Evolutionary conservation across 192 early-diverging fungal species (phyloP).

Genomic region (Coemansia sp.): DNA sequence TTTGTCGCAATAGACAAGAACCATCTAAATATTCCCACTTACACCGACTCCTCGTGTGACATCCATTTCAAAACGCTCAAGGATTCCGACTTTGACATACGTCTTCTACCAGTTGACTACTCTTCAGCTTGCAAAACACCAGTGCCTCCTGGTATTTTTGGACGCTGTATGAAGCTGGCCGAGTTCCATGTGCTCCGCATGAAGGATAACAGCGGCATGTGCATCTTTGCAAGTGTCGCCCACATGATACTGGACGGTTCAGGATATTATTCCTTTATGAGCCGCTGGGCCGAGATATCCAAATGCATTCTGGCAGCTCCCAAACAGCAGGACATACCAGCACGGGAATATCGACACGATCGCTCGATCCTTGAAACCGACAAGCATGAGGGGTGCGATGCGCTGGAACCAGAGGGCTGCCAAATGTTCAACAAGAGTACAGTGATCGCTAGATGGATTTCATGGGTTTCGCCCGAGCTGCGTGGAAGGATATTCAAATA

Average conservation of each 20-base stretch:
- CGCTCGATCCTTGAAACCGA: background rate
- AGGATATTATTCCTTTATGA: constrained; percentile 23
- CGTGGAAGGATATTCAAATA: background rate
- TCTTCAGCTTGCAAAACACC: background rate
- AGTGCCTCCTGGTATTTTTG: background rate
- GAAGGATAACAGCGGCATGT: constrained; percentile 24
- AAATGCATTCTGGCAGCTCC: background rate
- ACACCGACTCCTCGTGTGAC: constrained; percentile 11
- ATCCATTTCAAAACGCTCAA: constrained; percentile 11
- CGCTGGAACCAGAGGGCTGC: background rate
- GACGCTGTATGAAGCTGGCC: constrained; percentile 12
- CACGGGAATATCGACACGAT: background rate
- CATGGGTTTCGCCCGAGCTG: constrained; percentile 18
- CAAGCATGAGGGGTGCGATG: background rate
- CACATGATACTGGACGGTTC: constrained; percentile 19
- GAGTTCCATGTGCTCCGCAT: constrained; percentile 15
- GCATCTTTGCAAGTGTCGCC: constrained; percentile 16
- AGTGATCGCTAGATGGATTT: background rate
- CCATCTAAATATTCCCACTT: constrained; percentile 31
- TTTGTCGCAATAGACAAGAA: constrained; percentile 8
- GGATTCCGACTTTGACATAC: constrained; percentile 4
- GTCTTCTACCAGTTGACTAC: background rate
- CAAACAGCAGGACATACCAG: background rate
- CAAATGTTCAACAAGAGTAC: background rate
- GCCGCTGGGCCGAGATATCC: constrained; percentile 20